Evolutionary conservation across 257 asterid genomes (phyloP).

Genomic region (Parsonsia alboflavescens): DNA sequence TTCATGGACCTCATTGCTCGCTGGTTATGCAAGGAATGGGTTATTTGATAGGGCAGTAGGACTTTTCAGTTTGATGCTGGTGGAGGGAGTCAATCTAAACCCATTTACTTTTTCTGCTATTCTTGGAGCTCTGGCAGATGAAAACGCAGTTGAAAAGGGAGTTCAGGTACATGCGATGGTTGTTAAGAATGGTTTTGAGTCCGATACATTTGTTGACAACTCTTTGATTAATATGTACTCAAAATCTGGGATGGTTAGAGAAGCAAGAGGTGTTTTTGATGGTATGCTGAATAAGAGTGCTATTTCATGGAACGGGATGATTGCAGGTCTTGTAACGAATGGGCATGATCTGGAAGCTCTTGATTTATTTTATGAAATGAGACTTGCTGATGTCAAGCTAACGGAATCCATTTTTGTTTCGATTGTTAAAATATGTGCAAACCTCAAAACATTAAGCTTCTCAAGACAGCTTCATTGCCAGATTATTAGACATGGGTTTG

Average conservation of each 20-base stretch:
- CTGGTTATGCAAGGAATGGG: conserved; percentile 57
- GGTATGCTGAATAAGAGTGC: conserved; percentile 42
- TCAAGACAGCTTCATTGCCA: conserved; percentile 68
- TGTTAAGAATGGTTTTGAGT: conserved; percentile 57
- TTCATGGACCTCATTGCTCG: conserved; percentile 81
- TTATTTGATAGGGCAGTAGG: conserved; percentile 37
- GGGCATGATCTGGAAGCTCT: conserved; percentile 68
- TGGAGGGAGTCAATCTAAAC: conserved; percentile 58
- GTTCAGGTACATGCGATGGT: conserved; percentile 57
- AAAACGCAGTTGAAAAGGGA: conserved; percentile 46
- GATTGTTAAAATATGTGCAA: conserved; percentile 62
- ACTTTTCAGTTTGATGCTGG: conserved; percentile 46
- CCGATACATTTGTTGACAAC: conserved; percentile 55
- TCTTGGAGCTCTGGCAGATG: conserved; percentile 74
- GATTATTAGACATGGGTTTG: conserved; percentile 50
- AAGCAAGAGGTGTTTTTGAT: conserved; percentile 55
- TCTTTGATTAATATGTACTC: conserved; percentile 76
- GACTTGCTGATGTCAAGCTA: conserved; percentile 50
- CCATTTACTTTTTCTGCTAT: conserved; percentile 71
- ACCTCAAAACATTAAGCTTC: conserved; percentile 51
- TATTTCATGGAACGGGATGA: conserved; percentile 93
- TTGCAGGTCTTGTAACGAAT: conserved; percentile 63
- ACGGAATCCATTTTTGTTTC: conserved; percentile 48
- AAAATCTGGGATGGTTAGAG: conserved; percentile 64
- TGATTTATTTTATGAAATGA: conserved; percentile 55